phyloP scores from a whole-genome alignment of 2,329 filamentous ascomycete species.

The Neofusicoccum ribis region DNA sequence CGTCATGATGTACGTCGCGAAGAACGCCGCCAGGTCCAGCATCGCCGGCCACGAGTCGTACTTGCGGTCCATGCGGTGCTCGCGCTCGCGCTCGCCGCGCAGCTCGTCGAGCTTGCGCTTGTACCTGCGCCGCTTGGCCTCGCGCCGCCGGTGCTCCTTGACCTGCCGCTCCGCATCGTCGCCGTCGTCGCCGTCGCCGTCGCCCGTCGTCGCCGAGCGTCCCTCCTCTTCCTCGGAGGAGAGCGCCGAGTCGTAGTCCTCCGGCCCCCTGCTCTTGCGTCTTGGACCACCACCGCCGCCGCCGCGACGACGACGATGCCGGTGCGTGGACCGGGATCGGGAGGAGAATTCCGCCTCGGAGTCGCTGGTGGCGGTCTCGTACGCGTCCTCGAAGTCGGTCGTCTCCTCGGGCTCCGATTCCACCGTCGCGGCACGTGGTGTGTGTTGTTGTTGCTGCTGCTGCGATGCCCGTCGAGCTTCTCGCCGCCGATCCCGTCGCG shows the following conservation, averaged over 20 bases:
- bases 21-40: slow-evolving; percentile 1
- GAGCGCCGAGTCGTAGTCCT: too few relatives aligned
- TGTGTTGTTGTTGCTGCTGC: neutral
- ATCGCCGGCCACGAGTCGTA: neutral
- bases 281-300: too few relatives aligned
- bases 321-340: too few relatives aligned
- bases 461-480: neutral
- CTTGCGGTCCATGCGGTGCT: neutral
- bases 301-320: neutral
- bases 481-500: neutral
- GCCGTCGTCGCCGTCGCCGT: too few relatives aligned
- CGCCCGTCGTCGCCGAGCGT: neutral
- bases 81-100: neutral
- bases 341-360: neutral
- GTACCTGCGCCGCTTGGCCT: neutral
- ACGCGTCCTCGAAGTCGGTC: neutral
- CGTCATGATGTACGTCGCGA: slow-evolving; percentile 7
- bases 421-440: neutral
- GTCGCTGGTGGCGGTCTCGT: neutral
- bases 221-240: neutral
- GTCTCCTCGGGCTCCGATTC: neutral
- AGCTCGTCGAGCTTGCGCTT: neutral
- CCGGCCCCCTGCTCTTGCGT: too few relatives aligned
- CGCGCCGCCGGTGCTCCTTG: neutral
- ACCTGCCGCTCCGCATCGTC: neutral